Conservation (phyloP, 495 filamentous ascomycete genomes). For the Xeromyces bisporus region DNA sequence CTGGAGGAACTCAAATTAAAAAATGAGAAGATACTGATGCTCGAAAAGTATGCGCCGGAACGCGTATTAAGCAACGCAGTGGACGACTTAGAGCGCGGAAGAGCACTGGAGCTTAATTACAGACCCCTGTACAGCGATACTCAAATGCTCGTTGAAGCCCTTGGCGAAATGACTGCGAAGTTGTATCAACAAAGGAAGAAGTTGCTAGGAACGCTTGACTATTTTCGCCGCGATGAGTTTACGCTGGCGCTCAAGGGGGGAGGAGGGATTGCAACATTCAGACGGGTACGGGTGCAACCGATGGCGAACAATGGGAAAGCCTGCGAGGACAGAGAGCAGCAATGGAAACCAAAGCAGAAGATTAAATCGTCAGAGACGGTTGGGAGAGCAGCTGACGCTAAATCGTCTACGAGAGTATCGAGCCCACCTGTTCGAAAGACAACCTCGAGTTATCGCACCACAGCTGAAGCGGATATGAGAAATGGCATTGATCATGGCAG, state of each 20-base stretch:
- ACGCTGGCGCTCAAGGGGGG: constrained; percentile 11
- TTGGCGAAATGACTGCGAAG: constrained; percentile 12
- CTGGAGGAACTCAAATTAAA: no score
- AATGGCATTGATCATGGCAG: no score
- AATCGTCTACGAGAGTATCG: neutral
- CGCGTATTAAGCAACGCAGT: constrained; percentile 5
- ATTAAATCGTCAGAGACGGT: neutral
- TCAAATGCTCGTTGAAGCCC: constrained; percentile 11
- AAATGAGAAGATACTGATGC: no score
- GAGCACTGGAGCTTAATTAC: constrained; percentile 14
- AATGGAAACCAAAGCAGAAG: neutral
- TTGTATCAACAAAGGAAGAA: constrained; percentile 24
- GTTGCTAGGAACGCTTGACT: constrained; percentile 16
- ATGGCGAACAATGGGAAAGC: no score
- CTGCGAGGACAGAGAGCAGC: constrained; percentile 1
- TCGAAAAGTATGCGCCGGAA: constrained; percentile 16
- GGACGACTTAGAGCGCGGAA: neutral
- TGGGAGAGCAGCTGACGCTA: neutral
- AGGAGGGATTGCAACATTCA: constrained; percentile 12
- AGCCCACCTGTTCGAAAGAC: neutral
- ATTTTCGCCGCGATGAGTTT: constrained; percentile 15
- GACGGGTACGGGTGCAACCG: constrained; percentile 10
- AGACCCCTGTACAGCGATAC: constrained; percentile 16
- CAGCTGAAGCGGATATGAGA: neutral
- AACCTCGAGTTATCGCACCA: no score